These are phyloP conservation scores for Phytophthora uliginosa DNA, from an alignment of 352 stramenopile species.

Conservation along the genomic window DNA sequence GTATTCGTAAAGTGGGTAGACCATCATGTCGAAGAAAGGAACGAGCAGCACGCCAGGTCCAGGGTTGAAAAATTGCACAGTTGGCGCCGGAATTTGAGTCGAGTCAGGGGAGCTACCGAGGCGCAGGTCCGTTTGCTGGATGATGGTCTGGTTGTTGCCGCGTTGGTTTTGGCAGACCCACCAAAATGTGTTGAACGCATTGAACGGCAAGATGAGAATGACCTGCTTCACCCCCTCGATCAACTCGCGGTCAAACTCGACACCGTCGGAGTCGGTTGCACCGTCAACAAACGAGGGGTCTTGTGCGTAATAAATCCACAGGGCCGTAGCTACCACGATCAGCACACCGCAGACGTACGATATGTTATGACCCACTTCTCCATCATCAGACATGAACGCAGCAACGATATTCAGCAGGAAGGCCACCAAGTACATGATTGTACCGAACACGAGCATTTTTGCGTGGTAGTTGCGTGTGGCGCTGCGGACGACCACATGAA, in stretches of 20 bases:
- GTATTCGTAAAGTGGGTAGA: constrained; percentile 48
- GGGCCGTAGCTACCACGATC: constrained; percentile 35
- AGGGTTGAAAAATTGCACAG: constrained; percentile 57
- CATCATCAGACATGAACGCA: constrained; percentile 51
- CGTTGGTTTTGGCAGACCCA: constrained; percentile 63
- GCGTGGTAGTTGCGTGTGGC: constrained; percentile 25
- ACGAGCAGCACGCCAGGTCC: constrained; percentile 42
- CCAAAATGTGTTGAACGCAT: constrained; percentile 64
- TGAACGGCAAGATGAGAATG: constrained; percentile 25
- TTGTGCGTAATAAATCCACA: constrained; percentile 52
- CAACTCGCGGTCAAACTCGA: constrained; percentile 40
- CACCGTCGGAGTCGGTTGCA: constrained; percentile 42
- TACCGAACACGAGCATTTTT: constrained; percentile 41
- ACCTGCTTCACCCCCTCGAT: constrained; percentile 65
- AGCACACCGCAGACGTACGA: constrained; percentile 47
- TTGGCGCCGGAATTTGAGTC: constrained; percentile 55
- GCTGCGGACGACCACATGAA: constrained; percentile 38
- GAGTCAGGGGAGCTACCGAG: constrained; percentile 35
- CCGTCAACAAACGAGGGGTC: constrained; percentile 55
- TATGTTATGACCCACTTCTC: constrained; percentile 40
- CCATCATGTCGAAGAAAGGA: constrained; percentile 40
- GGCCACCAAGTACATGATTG: constrained; percentile 37
- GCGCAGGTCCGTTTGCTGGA: constrained; percentile 64
- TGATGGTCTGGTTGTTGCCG: constrained; percentile 72
- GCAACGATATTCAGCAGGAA: constrained; percentile 60